These are phyloP conservation scores for Pneumocystis sp. DNA, from an alignment of 1,139 yeast genomes.

Conservation along the genomic window DNA sequence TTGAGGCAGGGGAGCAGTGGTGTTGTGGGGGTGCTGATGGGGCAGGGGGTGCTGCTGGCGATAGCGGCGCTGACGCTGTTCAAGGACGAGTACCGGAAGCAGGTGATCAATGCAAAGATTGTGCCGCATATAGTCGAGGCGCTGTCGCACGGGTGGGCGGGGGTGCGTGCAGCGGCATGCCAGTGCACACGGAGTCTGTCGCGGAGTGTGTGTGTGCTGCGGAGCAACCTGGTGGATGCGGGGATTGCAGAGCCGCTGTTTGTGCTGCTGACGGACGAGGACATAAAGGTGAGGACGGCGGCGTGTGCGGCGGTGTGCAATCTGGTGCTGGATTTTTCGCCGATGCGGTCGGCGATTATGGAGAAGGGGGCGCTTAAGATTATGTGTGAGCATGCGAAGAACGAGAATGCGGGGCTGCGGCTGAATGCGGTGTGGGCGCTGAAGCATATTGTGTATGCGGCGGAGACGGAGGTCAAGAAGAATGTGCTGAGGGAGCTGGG, in stretches of 20 bases:
- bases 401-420: slow-evolving; percentile 26
- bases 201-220: slow-evolving; percentile 51
- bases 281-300: slow-evolving; percentile 34
- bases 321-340: slow-evolving; percentile 64
- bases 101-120: slow-evolving; percentile 23
- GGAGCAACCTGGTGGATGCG: slow-evolving; percentile 52
- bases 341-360: slow-evolving; percentile 45
- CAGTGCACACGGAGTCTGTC: slow-evolving; percentile 57
- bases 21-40: slow-evolving; percentile 25
- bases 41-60: slow-evolving; percentile 20
- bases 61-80: slow-evolving; percentile 25
- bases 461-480: slow-evolving; percentile 23
- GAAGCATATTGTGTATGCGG: slow-evolving; percentile 39
- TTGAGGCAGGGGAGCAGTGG: slow-evolving; percentile 14
- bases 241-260: slow-evolving; percentile 38
- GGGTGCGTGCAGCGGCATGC: slow-evolving; percentile 30
- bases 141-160: slow-evolving; percentile 11
- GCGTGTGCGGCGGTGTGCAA: slow-evolving; percentile 62
- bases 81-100: slow-evolving; percentile 22
- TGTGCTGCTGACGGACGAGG: slow-evolving; percentile 25
- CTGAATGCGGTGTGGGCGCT: slow-evolving; percentile 42
- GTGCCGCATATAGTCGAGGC: slow-evolving; percentile 20
- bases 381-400: slow-evolving; percentile 28
- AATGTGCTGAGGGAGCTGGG: slow-evolving; percentile 19
- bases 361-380: slow-evolving; percentile 40